Evolutionary conservation across 305 asterid genomes (phyloP).

Genomic region (Fraxinus platypoda): DNA sequence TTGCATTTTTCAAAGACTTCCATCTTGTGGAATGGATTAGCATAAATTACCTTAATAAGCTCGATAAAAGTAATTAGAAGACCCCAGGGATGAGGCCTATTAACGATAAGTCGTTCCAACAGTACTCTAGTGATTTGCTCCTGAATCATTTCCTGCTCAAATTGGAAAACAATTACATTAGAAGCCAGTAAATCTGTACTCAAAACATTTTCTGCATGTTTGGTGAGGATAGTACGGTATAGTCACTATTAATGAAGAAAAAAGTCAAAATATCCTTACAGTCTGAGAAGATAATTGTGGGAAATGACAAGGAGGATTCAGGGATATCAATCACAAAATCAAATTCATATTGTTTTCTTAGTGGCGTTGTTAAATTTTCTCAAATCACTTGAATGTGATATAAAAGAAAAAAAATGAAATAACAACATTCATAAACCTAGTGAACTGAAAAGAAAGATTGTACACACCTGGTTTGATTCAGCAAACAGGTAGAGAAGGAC

Average conservation of each 20-base stretch:
- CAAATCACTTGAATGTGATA: background rate
- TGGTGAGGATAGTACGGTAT: background rate
- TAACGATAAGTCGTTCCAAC: conserved; percentile 86
- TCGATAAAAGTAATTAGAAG: conserved; percentile 88
- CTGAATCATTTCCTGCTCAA: conserved; percentile 82
- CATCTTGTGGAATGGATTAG: background rate
- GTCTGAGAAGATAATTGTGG: background rate
- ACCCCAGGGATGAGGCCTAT: conserved; percentile 99
- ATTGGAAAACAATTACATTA: background rate
- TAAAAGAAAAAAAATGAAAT: too few species aligned
- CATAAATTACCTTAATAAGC: conserved; percentile 74
- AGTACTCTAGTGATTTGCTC: conserved; percentile 96
- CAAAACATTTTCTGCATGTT: background rate
- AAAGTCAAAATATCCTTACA: background rate
- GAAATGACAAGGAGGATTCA: background rate
- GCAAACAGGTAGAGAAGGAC: conserved; percentile 82
- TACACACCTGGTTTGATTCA: conserved; percentile 76
- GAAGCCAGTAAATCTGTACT: background rate
- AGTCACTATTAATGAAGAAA: background rate
- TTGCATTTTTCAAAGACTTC: background rate
- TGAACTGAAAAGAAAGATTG: background rate
- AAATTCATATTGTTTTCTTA: background rate
- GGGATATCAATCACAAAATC: background rate
- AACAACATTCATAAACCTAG: background rate
- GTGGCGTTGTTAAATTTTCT: background rate